Conservation (phyloP, 305 asterid species). For the Lippia alba region DNA sequence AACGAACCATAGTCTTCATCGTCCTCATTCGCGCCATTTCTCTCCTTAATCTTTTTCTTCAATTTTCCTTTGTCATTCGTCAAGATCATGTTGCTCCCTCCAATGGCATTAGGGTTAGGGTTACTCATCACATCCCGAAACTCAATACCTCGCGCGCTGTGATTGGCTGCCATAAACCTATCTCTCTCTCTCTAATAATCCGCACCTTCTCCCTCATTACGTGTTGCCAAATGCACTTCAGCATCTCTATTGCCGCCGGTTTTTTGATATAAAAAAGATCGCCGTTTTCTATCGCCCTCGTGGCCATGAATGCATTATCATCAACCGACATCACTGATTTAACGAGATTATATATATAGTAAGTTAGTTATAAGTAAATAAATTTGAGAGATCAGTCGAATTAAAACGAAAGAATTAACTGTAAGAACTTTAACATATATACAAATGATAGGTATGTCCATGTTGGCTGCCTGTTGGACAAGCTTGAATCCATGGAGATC, state of each 20-base stretch:
- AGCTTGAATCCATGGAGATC: conserved; percentile 50
- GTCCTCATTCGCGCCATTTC: background rate
- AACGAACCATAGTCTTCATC: conserved; percentile 8
- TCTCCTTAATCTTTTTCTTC: conserved; percentile 8
- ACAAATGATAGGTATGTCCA: conserved; percentile 49
- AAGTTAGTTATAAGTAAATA: background rate
- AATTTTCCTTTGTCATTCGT: conserved; percentile 14
- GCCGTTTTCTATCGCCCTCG: conserved; percentile 46
- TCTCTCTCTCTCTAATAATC: background rate
- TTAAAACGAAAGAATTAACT: background rate
- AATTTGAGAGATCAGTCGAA: background rate
- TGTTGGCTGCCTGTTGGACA: conserved; percentile 39
- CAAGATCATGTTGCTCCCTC: background rate
- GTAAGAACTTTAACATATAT: conserved; percentile 24
- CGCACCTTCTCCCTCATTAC: conserved; percentile 40
- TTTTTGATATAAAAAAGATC: conserved; percentile 47
- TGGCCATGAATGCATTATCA: conserved; percentile 39
- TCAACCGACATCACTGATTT: conserved; percentile 44
- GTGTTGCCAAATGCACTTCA: conserved; percentile 53
- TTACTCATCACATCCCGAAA: conserved; percentile 8
- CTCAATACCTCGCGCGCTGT: conserved; percentile 10
- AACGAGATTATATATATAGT: background rate
- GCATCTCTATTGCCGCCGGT: conserved; percentile 39
- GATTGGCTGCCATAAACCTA: background rate
- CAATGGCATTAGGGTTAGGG: conserved; percentile 1